A percentile compares a stretch with the other conserved stretches of the same genome.
These are phyloP conservation scores for Eucalyptus cloeziana DNA, from an alignment of 345 rosid genomes.

Conservation along the genomic window DNA sequence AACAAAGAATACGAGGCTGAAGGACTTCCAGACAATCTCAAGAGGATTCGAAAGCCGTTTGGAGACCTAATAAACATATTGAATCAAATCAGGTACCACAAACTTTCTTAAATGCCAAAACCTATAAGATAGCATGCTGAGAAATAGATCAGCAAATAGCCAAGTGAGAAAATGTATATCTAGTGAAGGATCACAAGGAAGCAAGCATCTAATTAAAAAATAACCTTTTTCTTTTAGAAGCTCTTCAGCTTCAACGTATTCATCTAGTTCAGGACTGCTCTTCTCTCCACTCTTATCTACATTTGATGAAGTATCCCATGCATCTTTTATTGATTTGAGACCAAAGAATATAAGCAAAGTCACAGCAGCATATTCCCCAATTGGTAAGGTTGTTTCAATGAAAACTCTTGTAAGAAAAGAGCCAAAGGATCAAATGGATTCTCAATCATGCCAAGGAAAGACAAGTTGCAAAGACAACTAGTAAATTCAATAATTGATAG, in stretches of 20 bases:
- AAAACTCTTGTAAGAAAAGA: neutral
- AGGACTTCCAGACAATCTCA: constrained; percentile 86
- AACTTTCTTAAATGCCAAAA: neutral
- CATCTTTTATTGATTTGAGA: constrained; percentile 90
- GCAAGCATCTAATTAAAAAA: neutral
- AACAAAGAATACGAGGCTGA: constrained; percentile 93
- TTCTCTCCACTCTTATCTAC: constrained; percentile 39
- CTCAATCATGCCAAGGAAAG: neutral
- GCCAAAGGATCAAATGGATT: neutral
- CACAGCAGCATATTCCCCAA: constrained; percentile 96
- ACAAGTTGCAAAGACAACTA: neutral
- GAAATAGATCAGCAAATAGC: neutral
- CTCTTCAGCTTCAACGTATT: constrained; percentile 84
- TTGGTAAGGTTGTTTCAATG: constrained; percentile 59
- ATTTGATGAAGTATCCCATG: constrained; percentile 77
- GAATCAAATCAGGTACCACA: neutral
- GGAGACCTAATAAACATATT: constrained; percentile 34
- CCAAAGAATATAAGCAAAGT: constrained; percentile 90
- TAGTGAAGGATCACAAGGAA: neutral
- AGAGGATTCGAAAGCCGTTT: constrained; percentile 77
- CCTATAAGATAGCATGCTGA: neutral
- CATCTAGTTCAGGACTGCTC: constrained; percentile 59
- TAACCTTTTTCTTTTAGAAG: constrained; percentile 86
- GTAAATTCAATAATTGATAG: neutral
- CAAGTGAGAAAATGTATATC: neutral